phyloP scores from a whole-genome alignment of 495 filamentous ascomycete species.

The Jackrogersella multiformis region DNA sequence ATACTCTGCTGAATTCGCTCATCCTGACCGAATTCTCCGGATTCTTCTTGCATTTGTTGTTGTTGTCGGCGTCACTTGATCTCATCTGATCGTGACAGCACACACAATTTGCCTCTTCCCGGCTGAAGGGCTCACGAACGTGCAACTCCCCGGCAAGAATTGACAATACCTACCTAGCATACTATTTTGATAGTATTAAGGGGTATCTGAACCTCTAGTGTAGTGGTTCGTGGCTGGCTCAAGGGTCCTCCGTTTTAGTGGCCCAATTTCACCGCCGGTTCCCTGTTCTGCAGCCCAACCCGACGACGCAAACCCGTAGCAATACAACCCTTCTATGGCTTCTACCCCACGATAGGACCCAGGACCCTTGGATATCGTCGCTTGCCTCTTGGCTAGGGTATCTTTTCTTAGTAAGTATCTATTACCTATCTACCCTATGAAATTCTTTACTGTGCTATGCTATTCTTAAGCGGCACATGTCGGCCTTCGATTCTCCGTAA shows the following conservation, averaged over 20 bases:
- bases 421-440: too few species aligned
- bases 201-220: conserved; percentile 20
- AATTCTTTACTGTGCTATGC: conserved; percentile 9
- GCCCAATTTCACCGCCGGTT: conserved; percentile 43
- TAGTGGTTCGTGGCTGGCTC: conserved; percentile 35
- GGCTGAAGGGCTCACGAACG: conserved; percentile 29
- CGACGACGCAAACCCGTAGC: conserved; percentile 28
- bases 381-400: conserved; percentile 23
- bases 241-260: conserved; percentile 36
- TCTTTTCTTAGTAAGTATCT: conserved; percentile 28
- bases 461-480: conserved; percentile 21
- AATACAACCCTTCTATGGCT: conserved; percentile 38
- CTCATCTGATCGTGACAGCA: conserved; percentile 22
- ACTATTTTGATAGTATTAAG: too few species aligned
- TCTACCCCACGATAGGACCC: conserved; percentile 44
- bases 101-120: conserved; percentile 31
- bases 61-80: conserved; percentile 31
- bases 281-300: conserved; percentile 44
- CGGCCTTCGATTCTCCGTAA: conserved; percentile 36
- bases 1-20: background rate
- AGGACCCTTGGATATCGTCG: conserved; percentile 27
- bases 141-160: conserved; percentile 14
- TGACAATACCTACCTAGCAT: too few species aligned
- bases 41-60: conserved; percentile 22
- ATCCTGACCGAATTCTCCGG: conserved; percentile 12